Evolutionary conservation across 352 stramenopile genomes (phyloP).

Genomic region (Pythium aristosporum): DNA sequence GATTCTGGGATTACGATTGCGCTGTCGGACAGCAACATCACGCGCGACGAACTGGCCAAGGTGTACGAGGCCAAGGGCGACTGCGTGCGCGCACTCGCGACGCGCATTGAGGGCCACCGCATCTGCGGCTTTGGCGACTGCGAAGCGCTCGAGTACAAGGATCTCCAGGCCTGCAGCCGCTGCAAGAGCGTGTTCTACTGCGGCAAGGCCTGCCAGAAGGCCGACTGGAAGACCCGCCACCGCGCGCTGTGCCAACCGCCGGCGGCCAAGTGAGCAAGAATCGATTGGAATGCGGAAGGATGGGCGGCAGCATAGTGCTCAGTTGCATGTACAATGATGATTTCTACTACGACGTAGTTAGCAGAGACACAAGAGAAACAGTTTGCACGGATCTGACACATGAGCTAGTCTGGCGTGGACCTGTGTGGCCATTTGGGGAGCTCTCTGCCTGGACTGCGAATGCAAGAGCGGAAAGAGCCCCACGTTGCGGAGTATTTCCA

Average conservation of each 20-base stretch:
- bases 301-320: no score
- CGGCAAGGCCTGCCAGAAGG: conserved; percentile 53
- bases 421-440: no score
- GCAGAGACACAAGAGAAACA: not conserved
- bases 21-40: conserved; percentile 60
- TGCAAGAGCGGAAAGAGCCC: no score
- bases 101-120: conserved; percentile 41
- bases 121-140: conserved; percentile 57
- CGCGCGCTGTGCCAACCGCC: conserved; percentile 41
- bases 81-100: conserved; percentile 39
- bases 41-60: conserved; percentile 71
- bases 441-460: no score
- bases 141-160: conserved; percentile 48
- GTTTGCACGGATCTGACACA: not conserved
- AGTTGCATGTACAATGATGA: not conserved
- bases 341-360: no score
- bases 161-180: conserved; percentile 49
- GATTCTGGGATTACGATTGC: conserved; percentile 34
- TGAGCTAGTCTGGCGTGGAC: not conserved
- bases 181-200: conserved; percentile 79
- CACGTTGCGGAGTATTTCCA: no score
- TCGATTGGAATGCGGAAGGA: not conserved
- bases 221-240: conserved; percentile 70
- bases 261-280: conserved; percentile 2
- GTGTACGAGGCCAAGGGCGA: conserved; percentile 66